Evolutionary conservation across 164 flowering plant genomes (phyloP).

Genomic region (Sedum album): DNA sequence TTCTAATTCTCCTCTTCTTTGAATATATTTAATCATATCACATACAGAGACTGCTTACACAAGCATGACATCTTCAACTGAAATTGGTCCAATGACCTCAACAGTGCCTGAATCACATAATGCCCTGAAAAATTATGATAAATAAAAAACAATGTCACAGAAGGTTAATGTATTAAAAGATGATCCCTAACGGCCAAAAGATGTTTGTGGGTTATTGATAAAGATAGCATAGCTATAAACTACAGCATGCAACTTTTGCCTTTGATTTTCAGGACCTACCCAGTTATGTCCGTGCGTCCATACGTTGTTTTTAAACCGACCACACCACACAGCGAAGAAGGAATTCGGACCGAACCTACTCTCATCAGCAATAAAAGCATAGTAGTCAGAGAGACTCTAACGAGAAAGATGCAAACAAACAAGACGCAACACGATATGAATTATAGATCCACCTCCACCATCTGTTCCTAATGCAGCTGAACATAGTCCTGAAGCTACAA

Average conservation of each 20-base stretch:
- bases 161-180: not conserved
- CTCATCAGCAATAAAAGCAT: conserved; percentile 12
- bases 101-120: conserved; percentile 79
- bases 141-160: not conserved
- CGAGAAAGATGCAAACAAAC: not conserved
- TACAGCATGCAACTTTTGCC: not conserved
- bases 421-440: not conserved
- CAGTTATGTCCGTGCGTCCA: conserved; percentile 58
- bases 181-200: too few relatives aligned
- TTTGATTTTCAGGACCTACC: conserved; percentile 27
- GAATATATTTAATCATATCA: not conserved
- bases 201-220: not conserved
- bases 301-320: conserved; percentile 86
- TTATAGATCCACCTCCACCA: conserved; percentile 72
- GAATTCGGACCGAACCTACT: conserved; percentile 89
- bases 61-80: conserved; percentile 87
- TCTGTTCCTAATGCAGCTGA: conserved; percentile 95
- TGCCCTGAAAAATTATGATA: conserved; percentile 34
- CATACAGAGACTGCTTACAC: conserved; percentile 39
- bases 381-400: conserved; percentile 10
- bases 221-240: not conserved
- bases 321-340: conserved; percentile 93
- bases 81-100: conserved; percentile 76
- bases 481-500: conserved; percentile 89
- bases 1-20: too few relatives aligned